Base-by-base conservation (phyloP, 78 protist species). In the Dictyostelium citrinum region DNA sequence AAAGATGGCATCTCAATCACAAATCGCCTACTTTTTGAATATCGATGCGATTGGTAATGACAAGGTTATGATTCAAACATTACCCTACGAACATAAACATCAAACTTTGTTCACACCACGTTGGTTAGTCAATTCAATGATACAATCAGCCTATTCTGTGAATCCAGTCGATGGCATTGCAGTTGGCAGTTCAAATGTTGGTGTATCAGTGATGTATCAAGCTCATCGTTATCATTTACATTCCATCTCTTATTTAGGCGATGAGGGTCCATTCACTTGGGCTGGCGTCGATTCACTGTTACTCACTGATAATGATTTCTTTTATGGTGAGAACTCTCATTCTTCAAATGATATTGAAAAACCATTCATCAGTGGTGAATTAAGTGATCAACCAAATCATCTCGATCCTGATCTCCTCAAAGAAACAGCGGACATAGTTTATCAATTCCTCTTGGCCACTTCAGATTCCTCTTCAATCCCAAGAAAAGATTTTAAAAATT, bases 201-300 rank as follows among this genome's bases (percentile, higher is more conserved):
- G 84, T 20, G 7, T 60, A 29, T 88, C 93, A 3, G 14, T 88
- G 3, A 41, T 78, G 43, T 88, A 78, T 64, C 93, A 88, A 78
- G 93, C 93, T 0, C 93, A 88, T 12, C 33, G 85, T 39, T 78
- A 88, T 31, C 93, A 88, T 29, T 24, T 88, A 27, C 60, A n/a
- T 5, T 78, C 84, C 0, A 31, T 88, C 5, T 46, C 85, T 0
- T 78, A 61, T 46, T 61, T 88, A 75, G 61, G 77, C 20, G 93
- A 88, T 22, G 84, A 76, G 17, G 93, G 93, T 67, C 93, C 93
- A 9, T 88, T 88, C 37, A 58, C 81, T 14, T 88, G 93, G 93
- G 41, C 81, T 2, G 74, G 80, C 10, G 85, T 88, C 17, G 83
- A 78, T 5, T 77, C 86, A 5, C 5, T 88, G 8, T 17, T 88